Base-by-base conservation (phyloP, 805 yeast species). In the Myxozyma neglecta region DNA sequence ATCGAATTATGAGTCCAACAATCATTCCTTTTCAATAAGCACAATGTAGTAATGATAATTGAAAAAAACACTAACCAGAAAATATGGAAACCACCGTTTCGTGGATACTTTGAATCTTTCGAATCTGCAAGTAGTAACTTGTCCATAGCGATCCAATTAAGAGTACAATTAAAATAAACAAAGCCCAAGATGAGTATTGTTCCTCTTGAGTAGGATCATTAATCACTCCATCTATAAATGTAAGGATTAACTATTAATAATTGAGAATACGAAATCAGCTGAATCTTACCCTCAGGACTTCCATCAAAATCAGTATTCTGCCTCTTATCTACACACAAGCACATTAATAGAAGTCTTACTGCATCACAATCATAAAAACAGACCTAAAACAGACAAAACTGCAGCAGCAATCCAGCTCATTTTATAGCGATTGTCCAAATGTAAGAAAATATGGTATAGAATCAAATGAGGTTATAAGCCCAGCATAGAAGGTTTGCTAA, bases 141-240 rank as follows among this genome's bases (percentile, higher is more conserved):
- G 97, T 90, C 97, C 97, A 94, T 56, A 94, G 78, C 0, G 99
- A 97, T 8, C 92, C 83, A 61, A 93, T 88, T 50, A 94, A 78
- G 49, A 94, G 79, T 60, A 88, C 84, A 53, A 94, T 74, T 65
- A 94, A 80, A 61, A 94, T 96, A 75, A 91, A 92, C 36, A 94
- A 77, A 0, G 99, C 98, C 99, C 99, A 94, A 0, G 97, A 90
- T 5, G 96, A 89, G 74, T 91, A 94, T 69, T 94, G 90, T 74
- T 94, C 99, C 70, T 93, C 97, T 2, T 93, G 85, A 20, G 90
- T 88, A 0, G 98, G 97, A 70, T 89, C 90, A 6, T 53, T 61
- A 5, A 47, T 8, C 24, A 54, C 67, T 42, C 45, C 57, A 42
- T 60, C 58, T 56, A 20, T 6, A 8, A 5, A 20, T 29, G 13